Evolutionary conservation across 2,329 filamentous ascomycete species (phyloP).

Genomic region (Chaetoscypha palmicola): DNA sequence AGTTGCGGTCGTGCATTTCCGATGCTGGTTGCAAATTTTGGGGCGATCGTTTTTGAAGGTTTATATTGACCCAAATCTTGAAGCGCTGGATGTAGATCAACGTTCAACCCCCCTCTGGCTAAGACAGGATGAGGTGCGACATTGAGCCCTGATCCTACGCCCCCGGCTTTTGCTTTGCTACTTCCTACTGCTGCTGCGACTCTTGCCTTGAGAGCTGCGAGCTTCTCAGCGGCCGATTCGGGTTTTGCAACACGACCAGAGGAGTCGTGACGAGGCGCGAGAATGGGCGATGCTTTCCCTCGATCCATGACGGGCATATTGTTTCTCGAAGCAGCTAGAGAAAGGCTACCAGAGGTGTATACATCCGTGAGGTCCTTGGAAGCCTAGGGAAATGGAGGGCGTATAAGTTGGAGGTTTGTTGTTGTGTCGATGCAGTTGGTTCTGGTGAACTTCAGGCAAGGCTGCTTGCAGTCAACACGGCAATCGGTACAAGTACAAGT

Average conservation of each 20-base stretch:
- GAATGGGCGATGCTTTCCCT: constrained; percentile 40
- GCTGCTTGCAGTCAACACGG: too few species aligned
- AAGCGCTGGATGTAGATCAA: constrained; percentile 56
- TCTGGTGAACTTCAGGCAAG: too few species aligned
- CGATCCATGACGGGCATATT: constrained; percentile 42
- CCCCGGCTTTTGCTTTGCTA: constrained; percentile 36
- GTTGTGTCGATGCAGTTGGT: too few species aligned
- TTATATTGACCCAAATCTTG: constrained; percentile 47
- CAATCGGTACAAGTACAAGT: too few species aligned
- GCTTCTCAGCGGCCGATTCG: constrained; percentile 53
- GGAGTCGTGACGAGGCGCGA: constrained; percentile 50
- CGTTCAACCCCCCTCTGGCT: constrained; percentile 36
- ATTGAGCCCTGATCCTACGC: constrained; percentile 31
- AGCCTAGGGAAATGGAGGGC: too few species aligned
- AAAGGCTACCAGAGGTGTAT: not conserved
- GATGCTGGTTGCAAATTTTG: constrained; percentile 35
- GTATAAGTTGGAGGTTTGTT: too few species aligned
- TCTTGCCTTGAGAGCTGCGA: constrained; percentile 73
- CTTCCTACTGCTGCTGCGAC: constrained; percentile 66
- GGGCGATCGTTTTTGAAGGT: constrained; percentile 32
- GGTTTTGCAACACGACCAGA: constrained; percentile 48
- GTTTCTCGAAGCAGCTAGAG: not conserved
- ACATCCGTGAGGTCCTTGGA: too few species aligned
- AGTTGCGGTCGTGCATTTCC: constrained; percentile 34
- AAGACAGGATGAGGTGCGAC: constrained; percentile 32